Evolutionary conservation across 1,139 yeast species (phyloP), one percentile per base, ranked within the genome.

Genomic region (Taphrina wiesneri): DNA sequence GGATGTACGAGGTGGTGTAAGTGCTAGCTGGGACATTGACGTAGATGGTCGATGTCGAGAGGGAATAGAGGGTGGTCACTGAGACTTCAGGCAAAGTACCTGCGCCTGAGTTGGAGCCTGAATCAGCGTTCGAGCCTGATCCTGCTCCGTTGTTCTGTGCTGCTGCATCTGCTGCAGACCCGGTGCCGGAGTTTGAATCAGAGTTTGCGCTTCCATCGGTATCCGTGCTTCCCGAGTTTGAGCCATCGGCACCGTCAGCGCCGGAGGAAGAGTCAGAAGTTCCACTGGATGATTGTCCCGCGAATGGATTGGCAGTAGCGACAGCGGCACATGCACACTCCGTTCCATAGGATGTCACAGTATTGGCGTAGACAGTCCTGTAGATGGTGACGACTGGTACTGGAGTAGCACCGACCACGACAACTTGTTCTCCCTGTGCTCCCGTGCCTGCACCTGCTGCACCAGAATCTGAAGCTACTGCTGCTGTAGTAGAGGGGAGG

Each of bases 371-470:
- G 36, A 49, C 21, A 23, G 54, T 49, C 23, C 54, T 13, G 54
- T 26, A 49, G 54, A 49, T 21, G 21, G 54, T 49, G 23, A 49
- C 54, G 21, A 49, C 36, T 17, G 54, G 36, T 7, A 26, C 36
- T 11, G 54, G 54, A 28, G 54, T n/a, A 15, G 54, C 54, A 15
- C 54, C 54, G 2, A 39, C 54, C 2, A 15, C 54, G 11, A 26
- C 36, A 11, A 39, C 54, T 2, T 23, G 28, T 6, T 9, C n/a
- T 9, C 54, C 54, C 30, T 45, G 26, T 26, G 54, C 34, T 15
- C 54, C 54, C n/a, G 23, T 49, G 26, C 39, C 39, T 4, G 54
- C 36, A 26, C 54, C 54, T 7, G 23, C 49, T 17, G 49, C 49
- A 19, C 49, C 49, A 21, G 28, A 7, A 3, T n/a, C 28, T 45